A percentile compares a stretch with the other conserved stretches of the same genome.
phyloP scores from a whole-genome alignment of 495 filamentous ascomycete species.

The Penicillium psychrofluorescens region DNA sequence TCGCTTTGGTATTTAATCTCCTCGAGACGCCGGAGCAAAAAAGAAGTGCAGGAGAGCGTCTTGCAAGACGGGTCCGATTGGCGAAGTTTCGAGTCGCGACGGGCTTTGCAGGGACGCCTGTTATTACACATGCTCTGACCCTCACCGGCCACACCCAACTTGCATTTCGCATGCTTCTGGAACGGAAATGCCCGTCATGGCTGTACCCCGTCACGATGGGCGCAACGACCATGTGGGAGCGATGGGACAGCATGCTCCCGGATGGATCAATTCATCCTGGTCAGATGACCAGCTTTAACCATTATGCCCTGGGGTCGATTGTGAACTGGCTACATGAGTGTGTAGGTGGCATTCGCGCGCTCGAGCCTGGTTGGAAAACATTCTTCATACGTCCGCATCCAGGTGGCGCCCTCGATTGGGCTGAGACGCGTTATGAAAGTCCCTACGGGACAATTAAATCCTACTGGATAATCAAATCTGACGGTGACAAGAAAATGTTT shows the following conservation, averaged over 20 bases:
- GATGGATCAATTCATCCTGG: constrained; percentile 45
- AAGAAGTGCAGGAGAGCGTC: constrained; percentile 15
- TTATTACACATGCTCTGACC: constrained; percentile 37
- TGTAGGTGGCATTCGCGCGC: constrained; percentile 9
- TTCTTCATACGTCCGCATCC: too few species aligned
- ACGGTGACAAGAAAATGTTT: too few species aligned
- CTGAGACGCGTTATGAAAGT: too few species aligned
- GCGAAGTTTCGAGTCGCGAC: constrained; percentile 39
- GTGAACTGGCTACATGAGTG: constrained; percentile 22
- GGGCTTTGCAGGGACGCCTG: constrained; percentile 48
- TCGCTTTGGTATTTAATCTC: constrained; percentile 39
- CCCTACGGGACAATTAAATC: too few species aligned
- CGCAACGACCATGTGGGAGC: constrained; percentile 49
- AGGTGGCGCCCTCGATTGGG: too few species aligned
- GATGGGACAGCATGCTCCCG: constrained; percentile 47
- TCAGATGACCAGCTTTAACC: constrained; percentile 50
- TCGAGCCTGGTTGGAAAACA: too few species aligned
- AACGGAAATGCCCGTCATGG: constrained; percentile 39
- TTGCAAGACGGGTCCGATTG: constrained; percentile 20
- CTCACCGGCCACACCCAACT: constrained; percentile 19
- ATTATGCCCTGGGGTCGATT: constrained; percentile 41
- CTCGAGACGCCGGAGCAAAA: constrained; percentile 18
- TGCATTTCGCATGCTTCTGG: constrained; percentile 29
- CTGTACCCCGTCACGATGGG: constrained; percentile 45
- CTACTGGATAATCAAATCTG: too few species aligned